A percentile compares a stretch with the other conserved stretches of the same genome.
Evolutionary conservation across 805 yeast genomes (phyloP).

Genomic region (Candida orba): DNA sequence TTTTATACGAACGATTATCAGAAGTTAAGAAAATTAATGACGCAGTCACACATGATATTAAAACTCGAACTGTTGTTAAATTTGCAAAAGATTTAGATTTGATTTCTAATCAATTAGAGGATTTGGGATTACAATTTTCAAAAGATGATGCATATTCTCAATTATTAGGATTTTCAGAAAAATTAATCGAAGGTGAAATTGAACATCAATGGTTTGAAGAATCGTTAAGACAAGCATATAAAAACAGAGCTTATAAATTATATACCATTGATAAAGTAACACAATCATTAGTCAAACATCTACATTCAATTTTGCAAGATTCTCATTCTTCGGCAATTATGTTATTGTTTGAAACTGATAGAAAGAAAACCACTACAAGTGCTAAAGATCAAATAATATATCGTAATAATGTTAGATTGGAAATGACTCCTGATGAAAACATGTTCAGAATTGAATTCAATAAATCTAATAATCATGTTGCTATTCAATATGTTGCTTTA

Average conservation of each 20-base stretch:
- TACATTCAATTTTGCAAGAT: conserved; percentile 79
- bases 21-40: conserved; percentile 71
- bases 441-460: conserved; percentile 83
- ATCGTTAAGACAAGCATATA: conserved; percentile 87
- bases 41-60: conserved; percentile 67
- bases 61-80: conserved; percentile 51
- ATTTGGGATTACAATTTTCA: conserved; percentile 66
- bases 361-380: conserved; percentile 54
- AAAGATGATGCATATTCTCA: conserved; percentile 71
- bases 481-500: conserved; percentile 76
- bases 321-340: conserved; percentile 73
- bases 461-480: conserved; percentile 42
- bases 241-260: conserved; percentile 86
- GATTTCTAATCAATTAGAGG: conserved; percentile 71
- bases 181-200: conserved; percentile 78
- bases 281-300: conserved; percentile 76
- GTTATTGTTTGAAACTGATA: conserved; percentile 74
- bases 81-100: conserved; percentile 86
- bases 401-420: conserved; percentile 77
- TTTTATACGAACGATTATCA: conserved; percentile 68
- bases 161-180: conserved; percentile 65
- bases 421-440: conserved; percentile 82
- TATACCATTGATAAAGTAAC: conserved; percentile 91
- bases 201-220: conserved; percentile 97
- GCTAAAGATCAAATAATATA: conserved; percentile 85